These are phyloP conservation scores for Rosa lucieae DNA, from an alignment of 306 rosid species.

Conservation along the genomic window DNA sequence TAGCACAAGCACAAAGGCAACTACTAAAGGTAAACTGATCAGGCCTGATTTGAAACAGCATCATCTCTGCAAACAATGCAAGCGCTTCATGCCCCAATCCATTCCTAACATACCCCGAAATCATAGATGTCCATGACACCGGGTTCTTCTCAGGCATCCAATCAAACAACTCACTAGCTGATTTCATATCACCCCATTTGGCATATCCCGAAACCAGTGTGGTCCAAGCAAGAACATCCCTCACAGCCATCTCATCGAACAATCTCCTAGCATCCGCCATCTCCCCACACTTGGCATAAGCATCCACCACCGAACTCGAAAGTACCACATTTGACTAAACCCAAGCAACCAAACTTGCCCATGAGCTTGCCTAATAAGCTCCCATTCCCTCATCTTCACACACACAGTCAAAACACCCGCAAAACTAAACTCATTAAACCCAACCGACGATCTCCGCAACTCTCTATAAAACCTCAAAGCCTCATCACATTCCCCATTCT, in stretches of 20 bases:
- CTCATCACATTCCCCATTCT: slow-evolving; percentile 44
- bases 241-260: slow-evolving; percentile 56
- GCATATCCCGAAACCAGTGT: slow-evolving; percentile 73
- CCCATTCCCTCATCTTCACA: slow-evolving; percentile 54
- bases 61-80: slow-evolving; percentile 59
- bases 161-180: slow-evolving; percentile 52
- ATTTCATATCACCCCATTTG: slow-evolving; percentile 59
- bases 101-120: slow-evolving; percentile 65
- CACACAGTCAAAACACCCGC: slow-evolving; percentile 70
- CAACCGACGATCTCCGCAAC: slow-evolving; percentile 53
- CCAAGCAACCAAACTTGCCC: slow-evolving; percentile 74
- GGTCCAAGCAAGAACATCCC: slow-evolving; percentile 77
- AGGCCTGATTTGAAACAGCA: slow-evolving; percentile 42
- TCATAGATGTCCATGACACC: slow-evolving; percentile 76
- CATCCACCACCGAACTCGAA: slow-evolving; percentile 69
- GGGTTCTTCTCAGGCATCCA: slow-evolving; percentile 71
- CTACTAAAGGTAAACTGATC: slow-evolving; percentile 82
- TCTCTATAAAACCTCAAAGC: slow-evolving; percentile 60
- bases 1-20: slow-evolving; percentile 76
- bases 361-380: slow-evolving; percentile 70
- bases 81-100: slow-evolving; percentile 73
- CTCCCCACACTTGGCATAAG: slow-evolving; percentile 69
- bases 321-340: slow-evolving; percentile 63
- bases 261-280: slow-evolving; percentile 60
- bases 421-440: slow-evolving; percentile 73